phyloP scores from a whole-genome alignment of 148 eudicot genomes.

The Nyssa sinensis region DNA sequence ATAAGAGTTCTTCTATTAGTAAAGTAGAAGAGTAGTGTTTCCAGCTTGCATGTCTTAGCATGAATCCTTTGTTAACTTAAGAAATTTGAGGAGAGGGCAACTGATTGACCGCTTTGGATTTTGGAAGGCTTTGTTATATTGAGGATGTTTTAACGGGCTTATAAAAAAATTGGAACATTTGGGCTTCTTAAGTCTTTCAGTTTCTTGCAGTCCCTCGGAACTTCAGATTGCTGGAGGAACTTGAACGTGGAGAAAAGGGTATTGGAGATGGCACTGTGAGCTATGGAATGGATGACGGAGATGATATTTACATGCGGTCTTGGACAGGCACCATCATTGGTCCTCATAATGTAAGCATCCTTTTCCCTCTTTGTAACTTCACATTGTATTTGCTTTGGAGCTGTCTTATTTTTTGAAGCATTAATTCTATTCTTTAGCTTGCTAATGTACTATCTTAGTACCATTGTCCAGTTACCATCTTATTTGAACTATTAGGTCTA shows the following conservation, averaged over 20 bases:
- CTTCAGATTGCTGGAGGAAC: conserved; percentile 66
- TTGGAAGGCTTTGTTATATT: too few species aligned
- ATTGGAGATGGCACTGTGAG: conserved; percentile 25
- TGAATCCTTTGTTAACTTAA: too few species aligned
- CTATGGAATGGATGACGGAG: conserved; percentile 32
- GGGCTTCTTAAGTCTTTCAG: background rate
- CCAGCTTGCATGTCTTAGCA: too few species aligned
- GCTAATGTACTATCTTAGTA: background rate
- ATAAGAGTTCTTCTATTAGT: too few species aligned
- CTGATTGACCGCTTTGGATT: too few species aligned
- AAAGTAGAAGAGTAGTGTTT: too few species aligned
- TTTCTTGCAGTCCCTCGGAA: conserved; percentile 60
- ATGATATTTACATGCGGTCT: conserved; percentile 19
- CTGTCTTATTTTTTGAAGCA: background rate
- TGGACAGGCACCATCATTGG: conserved; percentile 79
- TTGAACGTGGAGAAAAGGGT: conserved; percentile 28
- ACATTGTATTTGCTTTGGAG: background rate
- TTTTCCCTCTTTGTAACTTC: background rate
- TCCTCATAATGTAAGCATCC: conserved; percentile 50
- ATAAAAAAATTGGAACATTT: background rate
- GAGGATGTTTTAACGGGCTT: too few species aligned
- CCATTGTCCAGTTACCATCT: background rate
- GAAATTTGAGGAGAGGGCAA: too few species aligned
- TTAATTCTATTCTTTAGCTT: background rate
- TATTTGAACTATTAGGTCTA: background rate